Evolutionary conservation across 2,329 filamentous ascomycete genomes (phyloP), one percentile per base, ranked within the genome.

Genomic region (Diplodia scrobiculata): DNA sequence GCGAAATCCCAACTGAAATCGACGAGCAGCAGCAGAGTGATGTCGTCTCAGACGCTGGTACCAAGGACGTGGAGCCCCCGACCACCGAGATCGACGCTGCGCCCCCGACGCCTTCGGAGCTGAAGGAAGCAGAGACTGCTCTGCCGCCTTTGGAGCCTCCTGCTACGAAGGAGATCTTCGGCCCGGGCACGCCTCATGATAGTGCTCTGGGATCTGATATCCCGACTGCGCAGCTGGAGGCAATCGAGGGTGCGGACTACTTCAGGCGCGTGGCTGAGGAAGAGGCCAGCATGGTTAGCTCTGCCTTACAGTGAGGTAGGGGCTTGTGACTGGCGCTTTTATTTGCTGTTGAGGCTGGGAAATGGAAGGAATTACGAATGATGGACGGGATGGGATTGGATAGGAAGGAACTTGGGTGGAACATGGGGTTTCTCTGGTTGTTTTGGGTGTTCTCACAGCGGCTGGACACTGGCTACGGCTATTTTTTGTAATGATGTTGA

Each of bases 201-300:
- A 78, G 75, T 5, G 77, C 75, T 14, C 70, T 79, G 27, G 77
- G 77, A 17, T 74, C 74, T 0, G 78, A 79, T 67, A 27, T 77
- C 6, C 72, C 75, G 6, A 78, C 75, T 14, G 74, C 74, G 13
- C 27, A 50, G 41, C 71, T 67, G 29, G 70, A 67, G 1, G 68
- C 70, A 25, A 21, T 5, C 21, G 69, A 71, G 27, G 69, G 72
- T 27, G 74, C 74, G 21, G 76, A 78, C 66, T 77, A 76, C 66
- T 78, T 77, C 69, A 70, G 76, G 10, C 68, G 76, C 1, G 72
- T 71, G 2, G 76, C 74, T 6, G 76, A 77, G 67, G 76, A 77
- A 53, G 71, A 70, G 64, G 76, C 74, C 47, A 73, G 65, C 19
- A 41, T 47, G 47, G 65, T 66, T 2, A 65, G 63, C 14, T 62